These are phyloP conservation scores for Chlamydomonas sp. DNA, from an alignment of 139 green algal genomes.

Conservation along the genomic window DNA sequence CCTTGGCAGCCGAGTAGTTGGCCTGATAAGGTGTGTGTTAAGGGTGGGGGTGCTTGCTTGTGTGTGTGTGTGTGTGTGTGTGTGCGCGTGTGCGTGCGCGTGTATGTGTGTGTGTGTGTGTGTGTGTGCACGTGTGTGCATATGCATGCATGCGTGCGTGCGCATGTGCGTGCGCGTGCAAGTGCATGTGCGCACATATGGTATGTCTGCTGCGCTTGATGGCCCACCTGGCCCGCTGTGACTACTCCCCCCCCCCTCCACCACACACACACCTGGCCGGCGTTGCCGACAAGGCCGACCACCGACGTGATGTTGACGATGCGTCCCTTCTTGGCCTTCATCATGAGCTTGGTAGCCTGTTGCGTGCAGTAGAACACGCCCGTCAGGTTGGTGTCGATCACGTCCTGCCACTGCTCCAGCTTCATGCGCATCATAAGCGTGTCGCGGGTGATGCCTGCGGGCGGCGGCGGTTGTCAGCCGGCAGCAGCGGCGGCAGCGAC, in stretches of 20 bases:
- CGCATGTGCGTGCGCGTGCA: no score
- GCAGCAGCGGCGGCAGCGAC: no score
- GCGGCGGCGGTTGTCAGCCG: no score
- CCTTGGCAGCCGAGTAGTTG: constrained; percentile 37
- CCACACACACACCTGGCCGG: constrained; percentile 62
- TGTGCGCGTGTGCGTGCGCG: background rate
- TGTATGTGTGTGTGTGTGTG: background rate
- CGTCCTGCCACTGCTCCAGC: constrained; percentile 88
- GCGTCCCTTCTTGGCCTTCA: constrained; percentile 29
- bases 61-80: background rate
- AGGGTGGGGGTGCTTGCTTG: background rate
- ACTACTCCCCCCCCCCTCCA: no score
- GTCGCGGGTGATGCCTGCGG: constrained; percentile 86
- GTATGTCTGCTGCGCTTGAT: no score
- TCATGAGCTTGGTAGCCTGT: constrained; percentile 13
- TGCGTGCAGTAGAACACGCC: constrained; percentile 82
- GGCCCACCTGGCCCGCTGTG: no score
- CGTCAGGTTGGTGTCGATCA: constrained; percentile 95
- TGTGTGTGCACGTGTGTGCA: background rate
- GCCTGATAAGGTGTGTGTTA: no score
- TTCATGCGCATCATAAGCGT: constrained; percentile 99
- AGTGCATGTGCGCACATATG: no score
- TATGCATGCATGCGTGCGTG: no score
- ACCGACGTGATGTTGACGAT: constrained; percentile 98
- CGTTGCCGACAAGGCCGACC: constrained; percentile 89